Percentiles rank a stretch among this genome's conserved stretches.
These are phyloP conservation scores for Sordariomycetes sp. DNA, from an alignment of 2,329 filamentous ascomycete genomes.

Conservation along the genomic window DNA sequence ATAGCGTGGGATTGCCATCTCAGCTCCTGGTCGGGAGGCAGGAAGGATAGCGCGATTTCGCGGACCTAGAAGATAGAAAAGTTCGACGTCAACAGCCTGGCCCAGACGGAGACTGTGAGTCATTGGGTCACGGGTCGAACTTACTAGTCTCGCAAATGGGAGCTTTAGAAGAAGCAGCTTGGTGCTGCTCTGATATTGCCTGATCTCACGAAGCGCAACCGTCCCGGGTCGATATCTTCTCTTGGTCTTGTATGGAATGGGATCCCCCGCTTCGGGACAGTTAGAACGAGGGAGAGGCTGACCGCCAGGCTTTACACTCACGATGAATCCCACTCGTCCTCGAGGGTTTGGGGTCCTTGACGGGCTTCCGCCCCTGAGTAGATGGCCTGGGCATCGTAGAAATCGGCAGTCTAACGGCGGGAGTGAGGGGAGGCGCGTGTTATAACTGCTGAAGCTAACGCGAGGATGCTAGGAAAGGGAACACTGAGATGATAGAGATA, in stretches of 20 bases:
- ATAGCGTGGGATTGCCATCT: conserved; percentile 96
- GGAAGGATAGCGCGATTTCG: conserved; percentile 57
- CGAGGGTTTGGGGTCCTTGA: neutral
- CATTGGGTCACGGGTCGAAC: conserved; percentile 8
- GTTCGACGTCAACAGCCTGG: neutral
- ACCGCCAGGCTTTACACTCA: neutral
- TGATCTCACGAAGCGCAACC: conserved; percentile 79
- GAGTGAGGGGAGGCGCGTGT: neutral
- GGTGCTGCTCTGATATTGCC: conserved; percentile 78
- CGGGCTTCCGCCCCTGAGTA: neutral
- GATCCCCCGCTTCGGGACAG: conserved; percentile 53
- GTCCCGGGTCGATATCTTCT: conserved; percentile 68
- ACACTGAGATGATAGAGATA: neutral
- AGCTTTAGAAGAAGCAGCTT: conserved; percentile 75
- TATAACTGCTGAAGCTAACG: neutral
- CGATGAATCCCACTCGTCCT: conserved; percentile 1
- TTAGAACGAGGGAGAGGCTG: neutral
- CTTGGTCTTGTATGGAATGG: conserved; percentile 47
- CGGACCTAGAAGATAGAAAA: conserved; percentile 33
- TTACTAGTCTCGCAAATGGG: conserved; percentile 64
- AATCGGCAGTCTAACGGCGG: neutral
- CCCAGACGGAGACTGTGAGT: neutral
- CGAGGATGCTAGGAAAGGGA: neutral
- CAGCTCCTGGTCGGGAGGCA: conserved; percentile 53
- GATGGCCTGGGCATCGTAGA: neutral